Conservation (phyloP, 73 alveolate genomes). For the Effrenium voratum region DNA sequence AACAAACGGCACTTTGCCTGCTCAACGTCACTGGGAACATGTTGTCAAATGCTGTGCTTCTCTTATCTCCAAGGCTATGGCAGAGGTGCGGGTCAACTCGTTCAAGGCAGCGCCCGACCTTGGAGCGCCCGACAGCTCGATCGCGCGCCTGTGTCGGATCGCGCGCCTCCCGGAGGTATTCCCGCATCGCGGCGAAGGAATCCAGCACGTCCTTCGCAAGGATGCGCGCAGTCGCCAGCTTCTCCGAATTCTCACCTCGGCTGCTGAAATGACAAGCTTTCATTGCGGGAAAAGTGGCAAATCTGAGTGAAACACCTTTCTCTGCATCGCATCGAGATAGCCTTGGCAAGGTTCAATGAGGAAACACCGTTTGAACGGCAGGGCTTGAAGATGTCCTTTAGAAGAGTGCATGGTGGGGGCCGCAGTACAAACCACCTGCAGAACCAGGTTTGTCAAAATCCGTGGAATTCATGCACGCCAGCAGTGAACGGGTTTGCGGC, state of each 20-base stretch:
- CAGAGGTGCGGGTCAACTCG: constrained; percentile 78
- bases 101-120: constrained; percentile 90
- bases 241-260: constrained; percentile 49
- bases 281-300: not conserved
- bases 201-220: constrained; percentile 66
- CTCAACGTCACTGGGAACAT: not conserved
- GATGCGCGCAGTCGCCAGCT: constrained; percentile 73
- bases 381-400: too few relatives aligned
- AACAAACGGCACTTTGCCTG: too few relatives aligned
- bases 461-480: too few relatives aligned
- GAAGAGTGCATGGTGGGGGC: too few relatives aligned
- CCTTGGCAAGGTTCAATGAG: not conserved
- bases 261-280: not conserved
- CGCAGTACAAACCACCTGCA: not conserved
- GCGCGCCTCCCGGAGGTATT: constrained; percentile 71
- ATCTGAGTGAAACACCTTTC: constrained; percentile 2
- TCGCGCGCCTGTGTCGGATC: not conserved
- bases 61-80: not conserved
- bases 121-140: not conserved
- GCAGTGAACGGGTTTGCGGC: too few relatives aligned
- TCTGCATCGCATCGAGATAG: constrained; percentile 66
- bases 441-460: not conserved
- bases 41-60: not conserved
- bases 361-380: too few relatives aligned
- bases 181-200: constrained; percentile 78